A percentile compares a stretch with the other conserved stretches of the same genome.
Conservation (phyloP, 805 yeast genomes). For the Wickerhamiella azyma region DNA sequence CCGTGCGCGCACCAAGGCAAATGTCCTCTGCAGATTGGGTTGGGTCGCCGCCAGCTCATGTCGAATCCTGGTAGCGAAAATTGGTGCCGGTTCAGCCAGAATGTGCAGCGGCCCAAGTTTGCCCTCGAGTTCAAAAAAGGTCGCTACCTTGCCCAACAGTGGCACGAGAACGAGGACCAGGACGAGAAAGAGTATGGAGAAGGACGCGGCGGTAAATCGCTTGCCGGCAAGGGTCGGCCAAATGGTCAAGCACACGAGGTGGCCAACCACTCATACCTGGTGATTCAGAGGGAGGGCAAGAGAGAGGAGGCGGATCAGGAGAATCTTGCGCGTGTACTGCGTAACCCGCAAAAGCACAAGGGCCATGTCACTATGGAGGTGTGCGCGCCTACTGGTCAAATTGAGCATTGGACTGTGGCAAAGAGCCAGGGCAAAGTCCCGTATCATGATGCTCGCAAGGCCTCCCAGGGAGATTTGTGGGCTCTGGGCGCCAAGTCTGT, state of each 20-base stretch:
- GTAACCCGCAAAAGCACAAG: slow-evolving; percentile 60
- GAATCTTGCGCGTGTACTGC: slow-evolving; percentile 56
- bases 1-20: slow-evolving; percentile 83
- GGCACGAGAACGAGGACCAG: slow-evolving; percentile 42
- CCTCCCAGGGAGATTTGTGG: slow-evolving; percentile 81
- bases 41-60: slow-evolving; percentile 30
- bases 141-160: slow-evolving; percentile 49
- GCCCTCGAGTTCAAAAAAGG: slow-evolving; percentile 81
- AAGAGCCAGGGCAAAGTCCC: slow-evolving; percentile 57
- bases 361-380: slow-evolving; percentile 71
- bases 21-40: slow-evolving; percentile 76
- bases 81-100: slow-evolving; percentile 64
- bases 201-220: slow-evolving; percentile 35
- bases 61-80: slow-evolving; percentile 44
- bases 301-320: slow-evolving; percentile 1
- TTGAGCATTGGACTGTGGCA: slow-evolving; percentile 82
- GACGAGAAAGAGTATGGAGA: slow-evolving; percentile 26
- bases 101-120: slow-evolving; percentile 63
- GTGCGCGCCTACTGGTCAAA: slow-evolving; percentile 63
- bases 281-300: slow-evolving; percentile 38
- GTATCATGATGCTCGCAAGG: slow-evolving; percentile 85
- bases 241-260: slow-evolving; percentile 56
- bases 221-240: slow-evolving; percentile 68
- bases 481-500: slow-evolving; percentile 50
- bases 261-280: slow-evolving; percentile 61